Evolutionary conservation across 805 yeast species (phyloP).

Genomic region (Candida incommunis): DNA sequence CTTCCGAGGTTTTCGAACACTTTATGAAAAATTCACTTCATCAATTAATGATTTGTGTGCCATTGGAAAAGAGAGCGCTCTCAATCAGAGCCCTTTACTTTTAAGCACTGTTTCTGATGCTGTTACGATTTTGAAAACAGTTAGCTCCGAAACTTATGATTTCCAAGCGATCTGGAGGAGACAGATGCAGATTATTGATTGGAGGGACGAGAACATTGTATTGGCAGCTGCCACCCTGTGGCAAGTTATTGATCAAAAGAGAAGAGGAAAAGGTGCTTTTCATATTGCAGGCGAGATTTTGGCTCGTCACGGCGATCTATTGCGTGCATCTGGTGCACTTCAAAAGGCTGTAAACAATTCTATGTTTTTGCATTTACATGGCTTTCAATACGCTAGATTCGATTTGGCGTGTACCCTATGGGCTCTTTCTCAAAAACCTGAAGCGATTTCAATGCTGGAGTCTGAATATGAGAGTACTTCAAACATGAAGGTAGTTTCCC

Average conservation of each 20-base stretch:
- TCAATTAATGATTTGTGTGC: background rate
- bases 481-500: background rate
- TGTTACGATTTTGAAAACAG: background rate
- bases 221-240: background rate
- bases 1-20: background rate
- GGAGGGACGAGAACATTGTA: background rate
- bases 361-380: background rate
- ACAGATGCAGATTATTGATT: background rate
- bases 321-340: background rate
- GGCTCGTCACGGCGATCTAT: background rate
- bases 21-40: background rate
- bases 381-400: background rate
- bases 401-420: background rate
- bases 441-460: background rate
- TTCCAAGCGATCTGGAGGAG: background rate
- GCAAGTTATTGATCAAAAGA: background rate
- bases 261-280: background rate
- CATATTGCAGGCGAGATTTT: background rate
- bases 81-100: background rate
- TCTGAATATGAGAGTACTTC: background rate
- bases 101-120: background rate
- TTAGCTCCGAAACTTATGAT: background rate
- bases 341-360: background rate
- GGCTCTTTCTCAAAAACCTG: background rate
- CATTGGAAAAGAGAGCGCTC: background rate